Conservation (phyloP, 306 rosid species). For the Myrica gale region DNA sequence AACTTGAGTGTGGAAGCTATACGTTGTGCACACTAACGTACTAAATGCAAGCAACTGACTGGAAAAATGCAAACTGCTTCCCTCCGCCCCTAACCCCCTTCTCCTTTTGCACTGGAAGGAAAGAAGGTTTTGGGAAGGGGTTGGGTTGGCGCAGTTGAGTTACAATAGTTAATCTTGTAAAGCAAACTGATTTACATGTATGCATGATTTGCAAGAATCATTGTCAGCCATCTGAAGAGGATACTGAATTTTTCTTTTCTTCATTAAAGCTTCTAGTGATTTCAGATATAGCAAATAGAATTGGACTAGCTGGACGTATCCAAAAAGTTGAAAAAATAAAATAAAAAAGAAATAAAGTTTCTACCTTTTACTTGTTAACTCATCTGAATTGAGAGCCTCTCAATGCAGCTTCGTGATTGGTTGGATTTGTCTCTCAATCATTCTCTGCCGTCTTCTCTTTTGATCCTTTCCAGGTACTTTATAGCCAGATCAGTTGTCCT, state of each 20-base stretch:
- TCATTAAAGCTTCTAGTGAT: neutral
- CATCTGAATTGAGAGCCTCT: conserved; percentile 21
- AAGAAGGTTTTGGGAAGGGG: neutral
- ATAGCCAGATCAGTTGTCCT: conserved; percentile 7
- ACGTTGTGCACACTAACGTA: neutral
- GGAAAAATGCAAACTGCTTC: neutral
- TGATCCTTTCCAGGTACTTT: conserved; percentile 92
- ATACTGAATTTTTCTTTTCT: neutral
- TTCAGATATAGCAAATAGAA: conserved; percentile 23
- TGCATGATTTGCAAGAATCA: neutral
- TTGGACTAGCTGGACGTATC: neutral
- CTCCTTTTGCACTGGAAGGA: neutral
- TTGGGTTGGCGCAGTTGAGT: neutral
- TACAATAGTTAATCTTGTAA: neutral
- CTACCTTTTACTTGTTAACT: conserved; percentile 15
- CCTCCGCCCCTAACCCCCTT: neutral
- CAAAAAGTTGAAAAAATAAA: neutral
- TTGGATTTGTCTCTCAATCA: conserved; percentile 91
- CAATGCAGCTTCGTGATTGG: conserved; percentile 88
- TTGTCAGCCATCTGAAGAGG: neutral
- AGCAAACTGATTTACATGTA: neutral
- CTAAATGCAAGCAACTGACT: neutral
- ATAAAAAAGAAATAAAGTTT: neutral
- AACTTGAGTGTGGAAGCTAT: neutral
- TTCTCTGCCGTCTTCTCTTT: conserved; percentile 91